Base-by-base conservation (phyloP, 148 eudicot genomes). In the Persicaria maculosa region DNA sequence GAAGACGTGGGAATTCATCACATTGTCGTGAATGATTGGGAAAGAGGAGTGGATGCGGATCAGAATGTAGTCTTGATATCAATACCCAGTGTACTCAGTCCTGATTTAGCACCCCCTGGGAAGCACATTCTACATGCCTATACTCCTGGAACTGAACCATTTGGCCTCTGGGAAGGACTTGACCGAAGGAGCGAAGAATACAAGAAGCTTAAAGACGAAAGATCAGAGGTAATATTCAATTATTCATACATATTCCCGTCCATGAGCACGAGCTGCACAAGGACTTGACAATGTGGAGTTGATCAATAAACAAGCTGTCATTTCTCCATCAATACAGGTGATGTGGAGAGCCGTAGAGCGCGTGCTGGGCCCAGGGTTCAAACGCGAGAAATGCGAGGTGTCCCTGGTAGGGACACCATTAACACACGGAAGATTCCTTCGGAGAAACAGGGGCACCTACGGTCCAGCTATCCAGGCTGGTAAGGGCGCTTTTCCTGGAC, bases 391-490 rank as follows among this genome's bases (percentile, higher is more conserved):
- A 74, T 94, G 98, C 61, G 97, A 90, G 58, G 96, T 94, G 45
- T 84, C 90, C 76, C 62, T 94, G 81, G 90, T 94, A 7, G 98
- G 98, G 61, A 90, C 96, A 44, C 98, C 98, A 64, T 76, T 94
- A 79, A 94, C 98, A 52, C 98, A 94, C 68, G 76, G 76, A 79
- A 83, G 98, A 79, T 94, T 90, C 78, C 87, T 94, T 4, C 57
- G 98, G 72, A 81, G 98, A 79, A 87, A 91, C 65, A 84, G 96
- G 83, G 98, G 98, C 74, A 94, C 97, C 17, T 94, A 94, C 50
- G 97, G 98, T n/a, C 93, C 97, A 19, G 98, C 97, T 53, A 90
- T 91, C 80, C 45, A 86, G 84, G 98, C 98, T 1, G 96, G 98
- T 9, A 82, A 91, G 78, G 88, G 62, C 75, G 77, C 88, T 12